Evolutionary conservation across 225 moss, liverwort and hornwort species (phyloP), one percentile per base, ranked within the genome.

Genomic region (Lunularia cruciata): DNA sequence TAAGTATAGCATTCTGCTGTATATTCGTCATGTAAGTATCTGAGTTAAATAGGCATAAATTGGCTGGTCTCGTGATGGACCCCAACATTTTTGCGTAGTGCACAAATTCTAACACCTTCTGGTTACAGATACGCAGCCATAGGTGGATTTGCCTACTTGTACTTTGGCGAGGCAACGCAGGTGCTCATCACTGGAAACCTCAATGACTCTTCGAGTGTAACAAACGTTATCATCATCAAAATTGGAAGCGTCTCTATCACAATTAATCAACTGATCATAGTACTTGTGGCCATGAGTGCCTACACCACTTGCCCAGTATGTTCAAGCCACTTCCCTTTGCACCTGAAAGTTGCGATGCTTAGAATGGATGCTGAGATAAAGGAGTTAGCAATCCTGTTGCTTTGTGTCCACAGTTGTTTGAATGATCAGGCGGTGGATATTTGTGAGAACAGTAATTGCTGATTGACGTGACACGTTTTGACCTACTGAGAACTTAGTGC

Each of bases 271-370:
- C 65, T 83, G 65, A 83, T 92, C 22, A 90, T 85, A 38, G 82
- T 83, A 53, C 77, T 92, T 63, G 92, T 92, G 64, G 92, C 92
- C 39, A 78, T 88, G 92, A 92, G 92, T 83, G 92, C 92, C 40
- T 90, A 88, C 72, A 88, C 92, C 18, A 92, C 92, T 28, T 85
- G 85, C 72, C 92, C 92, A 72, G 92, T 89, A 81, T 35, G 76
- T 6, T 31, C 55, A 39, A 42, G 5, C 46, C 28, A 28, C 14
- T 27, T 25, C 15, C 66, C 22, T 18, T 39, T 38, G 14, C 76
- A 61, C 32, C 4, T 15, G 45, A 32, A n/a, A n/a, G n/a, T 48
- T 31, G 4, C 5, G 19, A 20, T 47, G 30, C 16, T 9, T 37
- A 32, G 12, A 34, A 7, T 0, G 19, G n/a, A n/a, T n/a, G n/a